phyloP scores from a whole-genome alignment of 768 basidiomycete genomes.

The Auriculariales sp. region DNA sequence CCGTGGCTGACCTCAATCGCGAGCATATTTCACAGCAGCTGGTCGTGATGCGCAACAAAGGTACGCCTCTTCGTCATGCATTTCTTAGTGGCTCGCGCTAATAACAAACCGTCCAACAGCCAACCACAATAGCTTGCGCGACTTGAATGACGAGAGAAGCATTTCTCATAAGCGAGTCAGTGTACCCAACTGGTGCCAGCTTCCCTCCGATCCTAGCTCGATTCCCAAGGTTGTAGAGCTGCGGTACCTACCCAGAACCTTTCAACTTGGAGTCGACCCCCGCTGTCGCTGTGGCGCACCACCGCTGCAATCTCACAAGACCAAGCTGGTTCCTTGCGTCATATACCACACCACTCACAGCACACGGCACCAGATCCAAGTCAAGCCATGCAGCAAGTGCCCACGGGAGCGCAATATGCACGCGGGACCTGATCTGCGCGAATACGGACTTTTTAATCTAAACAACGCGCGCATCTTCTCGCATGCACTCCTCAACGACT shows the following conservation, averaged over 20 bases:
- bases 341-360: background rate
- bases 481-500: conserved; percentile 11
- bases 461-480: conserved; percentile 10
- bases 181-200: background rate
- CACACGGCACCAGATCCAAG: background rate
- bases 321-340: background rate
- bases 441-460: conserved; percentile 8
- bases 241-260: background rate
- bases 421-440: conserved; percentile 8
- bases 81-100: background rate
- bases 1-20: background rate
- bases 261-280: background rate
- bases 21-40: background rate
- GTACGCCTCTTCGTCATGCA: background rate
- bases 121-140: background rate
- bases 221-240: background rate
- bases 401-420: background rate
- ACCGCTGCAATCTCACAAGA: no score
- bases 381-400: background rate
- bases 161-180: background rate
- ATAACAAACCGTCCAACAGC: no score
- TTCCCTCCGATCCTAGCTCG: background rate
- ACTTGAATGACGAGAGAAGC: background rate
- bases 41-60: background rate
- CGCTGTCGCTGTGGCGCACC: background rate